Percentiles rank a stretch among this genome's conserved stretches.
Conservation (phyloP, 805 yeast species). For the Wickerhamiella qilinensis region DNA sequence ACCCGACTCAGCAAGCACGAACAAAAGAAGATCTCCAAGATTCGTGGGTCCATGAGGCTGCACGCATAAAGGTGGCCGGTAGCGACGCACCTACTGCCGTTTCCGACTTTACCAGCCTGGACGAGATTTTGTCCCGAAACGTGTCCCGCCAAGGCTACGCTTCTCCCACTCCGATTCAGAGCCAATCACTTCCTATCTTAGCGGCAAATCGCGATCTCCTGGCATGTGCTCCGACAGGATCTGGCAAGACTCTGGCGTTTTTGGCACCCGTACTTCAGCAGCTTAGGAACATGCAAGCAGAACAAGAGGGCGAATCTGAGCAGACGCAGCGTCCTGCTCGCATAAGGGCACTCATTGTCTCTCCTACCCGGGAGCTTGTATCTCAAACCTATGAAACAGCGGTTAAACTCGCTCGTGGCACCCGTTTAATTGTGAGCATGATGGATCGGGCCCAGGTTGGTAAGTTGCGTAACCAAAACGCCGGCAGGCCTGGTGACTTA, state of each 20-base stretch:
- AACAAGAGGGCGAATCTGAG: not conserved
- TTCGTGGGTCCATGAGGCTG: not conserved
- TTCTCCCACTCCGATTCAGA: constrained; percentile 86
- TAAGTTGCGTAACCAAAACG: constrained; percentile 42
- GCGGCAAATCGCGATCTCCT: constrained; percentile 58
- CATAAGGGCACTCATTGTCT: constrained; percentile 59
- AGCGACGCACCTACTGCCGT: constrained; percentile 81
- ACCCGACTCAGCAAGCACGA: not conserved
- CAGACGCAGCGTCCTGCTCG: constrained; percentile 21
- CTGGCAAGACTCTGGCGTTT: constrained; percentile 91
- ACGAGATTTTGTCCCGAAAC: constrained; percentile 41
- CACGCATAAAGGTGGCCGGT: constrained; percentile 53
- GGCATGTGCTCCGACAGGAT: constrained; percentile 97
- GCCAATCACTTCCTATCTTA: constrained; percentile 71
- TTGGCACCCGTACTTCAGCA: constrained; percentile 64
- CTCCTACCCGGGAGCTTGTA: constrained; percentile 93
- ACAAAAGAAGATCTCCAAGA: not conserved
- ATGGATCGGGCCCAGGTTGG: constrained; percentile 53
- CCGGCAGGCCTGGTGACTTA: constrained; percentile 56
- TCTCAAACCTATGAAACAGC: constrained; percentile 65
- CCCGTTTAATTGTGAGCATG: constrained; percentile 42
- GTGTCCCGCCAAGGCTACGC: constrained; percentile 54
- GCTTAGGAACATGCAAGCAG: constrained; percentile 16
- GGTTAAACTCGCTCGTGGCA: constrained; percentile 37
- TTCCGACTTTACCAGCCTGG: constrained; percentile 70